Percentiles rank a stretch among this genome's conserved stretches.
Conservation (phyloP, 2,329 filamentous ascomycete species). For the Cucurbitaria berberidis region DNA sequence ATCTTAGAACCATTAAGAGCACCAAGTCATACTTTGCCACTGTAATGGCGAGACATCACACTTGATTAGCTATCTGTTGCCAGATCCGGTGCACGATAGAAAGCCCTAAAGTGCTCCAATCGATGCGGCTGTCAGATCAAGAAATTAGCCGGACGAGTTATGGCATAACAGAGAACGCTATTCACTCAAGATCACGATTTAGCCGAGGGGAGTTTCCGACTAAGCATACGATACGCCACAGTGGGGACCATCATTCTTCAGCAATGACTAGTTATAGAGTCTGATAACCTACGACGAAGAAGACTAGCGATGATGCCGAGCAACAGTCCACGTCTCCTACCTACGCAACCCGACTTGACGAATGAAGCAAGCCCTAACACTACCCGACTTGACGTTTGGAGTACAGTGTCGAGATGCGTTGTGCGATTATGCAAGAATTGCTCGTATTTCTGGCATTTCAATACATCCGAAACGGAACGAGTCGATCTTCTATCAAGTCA, state of each 20-base stretch:
- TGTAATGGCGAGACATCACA: not conserved
- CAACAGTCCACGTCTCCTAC: not conserved
- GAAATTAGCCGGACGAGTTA: too few species aligned
- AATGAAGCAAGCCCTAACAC: not conserved
- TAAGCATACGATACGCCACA: not conserved
- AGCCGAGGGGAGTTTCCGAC: not conserved
- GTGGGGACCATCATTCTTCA: not conserved
- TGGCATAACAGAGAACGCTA: too few species aligned
- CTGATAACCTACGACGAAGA: not conserved
- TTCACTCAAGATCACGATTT: not conserved
- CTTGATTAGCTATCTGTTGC: not conserved
- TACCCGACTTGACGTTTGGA: not conserved
- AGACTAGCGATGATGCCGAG: not conserved
- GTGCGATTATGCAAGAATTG: not conserved
- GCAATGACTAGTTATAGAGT: not conserved
- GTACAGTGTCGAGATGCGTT: not conserved
- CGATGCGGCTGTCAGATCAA: not conserved
- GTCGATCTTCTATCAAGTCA: not conserved
- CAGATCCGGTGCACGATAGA: not conserved
- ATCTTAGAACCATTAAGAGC: not conserved
- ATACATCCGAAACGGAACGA: not conserved
- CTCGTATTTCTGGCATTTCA: not conserved
- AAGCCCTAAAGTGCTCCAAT: not conserved
- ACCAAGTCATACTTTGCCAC: not conserved
- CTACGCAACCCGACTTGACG: not conserved